Conservation (phyloP, 2,329 filamentous ascomycete genomes). For the Aphanocladium album region DNA sequence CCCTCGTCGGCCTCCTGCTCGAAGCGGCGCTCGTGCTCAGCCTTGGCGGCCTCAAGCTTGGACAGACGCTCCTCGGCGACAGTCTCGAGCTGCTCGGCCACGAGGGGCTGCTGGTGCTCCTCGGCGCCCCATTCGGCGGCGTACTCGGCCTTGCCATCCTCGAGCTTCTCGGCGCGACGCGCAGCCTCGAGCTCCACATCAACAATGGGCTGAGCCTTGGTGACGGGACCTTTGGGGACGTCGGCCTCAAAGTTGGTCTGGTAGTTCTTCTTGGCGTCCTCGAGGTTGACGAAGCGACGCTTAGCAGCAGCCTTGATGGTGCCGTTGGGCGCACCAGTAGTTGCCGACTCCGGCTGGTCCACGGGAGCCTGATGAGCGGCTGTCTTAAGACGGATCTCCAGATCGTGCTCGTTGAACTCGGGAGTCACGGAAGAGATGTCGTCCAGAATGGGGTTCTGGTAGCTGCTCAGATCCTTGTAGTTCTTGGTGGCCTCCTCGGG, state of each 20-base stretch:
- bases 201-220: not conserved
- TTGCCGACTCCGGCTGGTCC: not conserved
- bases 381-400: not conserved
- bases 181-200: conserved; percentile 3
- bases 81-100: conserved; percentile 3
- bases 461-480: conserved; percentile 23
- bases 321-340: not conserved
- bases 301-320: conserved; percentile 2
- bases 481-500: conserved; percentile 26
- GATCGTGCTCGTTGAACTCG: conserved; percentile 5
- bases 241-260: conserved; percentile 8
- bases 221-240: not conserved
- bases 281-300: conserved; percentile 8
- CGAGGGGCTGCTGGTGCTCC: conserved; percentile 3
- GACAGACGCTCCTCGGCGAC: not conserved
- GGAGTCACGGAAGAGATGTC: not conserved
- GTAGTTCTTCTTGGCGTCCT: conserved; percentile 11
- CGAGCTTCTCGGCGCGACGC: conserved; percentile 6
- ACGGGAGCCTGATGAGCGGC: conserved; percentile 4
- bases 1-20: conserved; percentile 26
- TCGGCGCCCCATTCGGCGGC: conserved; percentile 9
- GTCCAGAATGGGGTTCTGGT: conserved; percentile 22
- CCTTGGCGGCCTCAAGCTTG: conserved; percentile 11
- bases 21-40: conserved; percentile 12
- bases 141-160: conserved; percentile 7